phyloP scores from a whole-genome alignment of 768 basidiomycete species.

The Hericium rajendrae region DNA sequence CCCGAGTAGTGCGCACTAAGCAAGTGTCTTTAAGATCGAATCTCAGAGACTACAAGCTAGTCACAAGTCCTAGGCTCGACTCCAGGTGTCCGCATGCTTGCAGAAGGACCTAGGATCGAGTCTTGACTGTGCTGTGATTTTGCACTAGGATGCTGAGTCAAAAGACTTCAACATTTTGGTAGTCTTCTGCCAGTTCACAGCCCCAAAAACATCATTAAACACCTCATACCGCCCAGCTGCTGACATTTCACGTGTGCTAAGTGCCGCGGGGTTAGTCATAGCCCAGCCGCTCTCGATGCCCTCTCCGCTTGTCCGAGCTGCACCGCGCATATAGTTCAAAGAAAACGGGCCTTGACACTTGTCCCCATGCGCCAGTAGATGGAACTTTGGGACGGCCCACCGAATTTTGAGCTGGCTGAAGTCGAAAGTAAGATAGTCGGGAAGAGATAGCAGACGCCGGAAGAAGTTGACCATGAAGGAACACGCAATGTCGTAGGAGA shows the following conservation, averaged over 20 bases:
- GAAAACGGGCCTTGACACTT: conserved; percentile 12
- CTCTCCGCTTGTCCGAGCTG: conserved; percentile 14
- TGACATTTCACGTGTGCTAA: conserved; percentile 10
- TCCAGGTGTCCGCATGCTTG: too few relatives aligned
- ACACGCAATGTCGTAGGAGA: conserved; percentile 2
- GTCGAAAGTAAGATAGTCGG: background rate
- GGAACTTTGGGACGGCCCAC: conserved; percentile 5
- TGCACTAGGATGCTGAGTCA: too few relatives aligned
- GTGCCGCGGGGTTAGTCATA: conserved; percentile 2
- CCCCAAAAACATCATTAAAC: conserved; percentile 6
- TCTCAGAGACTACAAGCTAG: too few relatives aligned
- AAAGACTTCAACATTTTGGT: background rate
- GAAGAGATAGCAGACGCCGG: background rate
- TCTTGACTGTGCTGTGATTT: too few relatives aligned
- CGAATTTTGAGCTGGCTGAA: background rate
- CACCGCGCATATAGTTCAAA: conserved; percentile 4
- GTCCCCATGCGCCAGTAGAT: conserved; percentile 12
- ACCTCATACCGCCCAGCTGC: conserved; percentile 5
- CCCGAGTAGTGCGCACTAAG: too few relatives aligned
- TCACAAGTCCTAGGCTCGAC: too few relatives aligned
- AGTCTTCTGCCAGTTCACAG: conserved; percentile 10
- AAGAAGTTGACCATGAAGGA: background rate
- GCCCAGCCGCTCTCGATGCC: conserved; percentile 14
- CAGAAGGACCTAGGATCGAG: too few relatives aligned
- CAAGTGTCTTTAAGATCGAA: too few relatives aligned